Evolutionary conservation across 805 yeast genomes (phyloP).

Genomic region (Ogataea allantospora): DNA sequence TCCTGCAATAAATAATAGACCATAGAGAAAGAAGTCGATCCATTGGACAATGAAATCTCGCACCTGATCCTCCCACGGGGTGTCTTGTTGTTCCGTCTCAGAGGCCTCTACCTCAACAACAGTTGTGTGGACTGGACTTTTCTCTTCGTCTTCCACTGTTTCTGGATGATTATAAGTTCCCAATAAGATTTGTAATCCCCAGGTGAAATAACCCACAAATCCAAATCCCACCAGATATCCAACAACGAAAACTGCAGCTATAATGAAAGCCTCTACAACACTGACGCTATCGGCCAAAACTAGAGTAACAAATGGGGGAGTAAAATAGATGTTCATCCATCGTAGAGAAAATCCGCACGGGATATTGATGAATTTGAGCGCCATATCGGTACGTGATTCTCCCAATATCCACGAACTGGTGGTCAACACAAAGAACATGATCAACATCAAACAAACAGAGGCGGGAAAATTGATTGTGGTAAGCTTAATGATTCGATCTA

Average conservation of each 20-base stretch:
- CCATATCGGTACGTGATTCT: slow-evolving; percentile 26
- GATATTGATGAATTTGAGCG: slow-evolving; percentile 45
- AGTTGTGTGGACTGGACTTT: neutral
- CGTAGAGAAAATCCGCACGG: slow-evolving; percentile 66
- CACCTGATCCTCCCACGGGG: slow-evolving; percentile 22
- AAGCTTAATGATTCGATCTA: slow-evolving; percentile 44
- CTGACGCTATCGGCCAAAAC: slow-evolving; percentile 67
- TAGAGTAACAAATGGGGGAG: slow-evolving; percentile 71
- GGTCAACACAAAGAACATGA: slow-evolving; percentile 49
- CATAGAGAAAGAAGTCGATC: slow-evolving; percentile 57
- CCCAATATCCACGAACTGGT: slow-evolving; percentile 38
- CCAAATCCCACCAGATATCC: slow-evolving; percentile 58
- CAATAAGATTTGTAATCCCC: slow-evolving; percentile 38
- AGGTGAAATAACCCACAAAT: slow-evolving; percentile 48
- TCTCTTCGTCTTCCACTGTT: slow-evolving; percentile 23
- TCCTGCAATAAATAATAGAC: slow-evolving; percentile 49
- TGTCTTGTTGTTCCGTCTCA: neutral
- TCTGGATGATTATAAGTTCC: slow-evolving; percentile 23
- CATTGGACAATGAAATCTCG: slow-evolving; percentile 29
- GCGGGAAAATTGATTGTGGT: slow-evolving; percentile 61
- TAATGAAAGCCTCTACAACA: slow-evolving; percentile 66
- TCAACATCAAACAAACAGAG: slow-evolving; percentile 68
- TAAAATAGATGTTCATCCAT: slow-evolving; percentile 78
- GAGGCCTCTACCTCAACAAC: neutral
- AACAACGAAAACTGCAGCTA: slow-evolving; percentile 68